These are phyloP conservation scores for Backusella westeae DNA, from an alignment of 192 early-diverging fungal genomes.

Conservation along the genomic window DNA sequence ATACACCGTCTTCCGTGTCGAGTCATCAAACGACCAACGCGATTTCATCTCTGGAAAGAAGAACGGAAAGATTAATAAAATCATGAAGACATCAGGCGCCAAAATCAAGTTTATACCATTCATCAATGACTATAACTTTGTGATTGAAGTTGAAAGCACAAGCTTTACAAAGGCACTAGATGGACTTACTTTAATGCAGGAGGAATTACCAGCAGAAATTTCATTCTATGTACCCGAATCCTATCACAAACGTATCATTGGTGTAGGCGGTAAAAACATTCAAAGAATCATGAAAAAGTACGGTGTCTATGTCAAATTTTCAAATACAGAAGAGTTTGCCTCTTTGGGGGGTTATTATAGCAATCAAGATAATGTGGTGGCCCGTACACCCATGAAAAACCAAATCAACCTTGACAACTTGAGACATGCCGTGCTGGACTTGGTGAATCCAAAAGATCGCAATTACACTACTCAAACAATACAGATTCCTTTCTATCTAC, in stretches of 20 bases:
- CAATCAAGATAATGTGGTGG: constrained; percentile 83
- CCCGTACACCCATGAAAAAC: constrained; percentile 82
- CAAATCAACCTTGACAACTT: constrained; percentile 63
- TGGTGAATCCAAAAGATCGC: constrained; percentile 48
- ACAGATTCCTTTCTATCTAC: constrained; percentile 56
- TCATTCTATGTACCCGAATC: constrained; percentile 81
- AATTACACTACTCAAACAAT: constrained; percentile 47
- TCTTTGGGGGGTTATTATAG: constrained; percentile 77
- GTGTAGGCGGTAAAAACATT: constrained; percentile 86
- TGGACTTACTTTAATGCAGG: constrained; percentile 66
- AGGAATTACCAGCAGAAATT: constrained; percentile 86
- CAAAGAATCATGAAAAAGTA: constrained; percentile 89
- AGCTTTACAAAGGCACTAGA: constrained; percentile 58
- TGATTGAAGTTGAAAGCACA: constrained; percentile 68
- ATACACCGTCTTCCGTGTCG: constrained; percentile 73
- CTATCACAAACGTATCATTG: constrained; percentile 86
- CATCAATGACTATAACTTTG: constrained; percentile 73
- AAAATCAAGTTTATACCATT: constrained; percentile 65
- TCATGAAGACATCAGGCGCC: constrained; percentile 70
- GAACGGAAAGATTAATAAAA: constrained; percentile 86
- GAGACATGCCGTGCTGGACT: constrained; percentile 60
- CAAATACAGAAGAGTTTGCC: constrained; percentile 77
- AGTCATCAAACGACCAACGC: constrained; percentile 72
- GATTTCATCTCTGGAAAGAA: constrained; percentile 91
- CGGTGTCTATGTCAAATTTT: constrained; percentile 88